A percentile compares a stretch with the other conserved stretches of the same genome.
These are phyloP conservation scores for Colletotrichum cordylinicola DNA, from an alignment of 2,329 filamentous ascomycete genomes.

Conservation along the genomic window DNA sequence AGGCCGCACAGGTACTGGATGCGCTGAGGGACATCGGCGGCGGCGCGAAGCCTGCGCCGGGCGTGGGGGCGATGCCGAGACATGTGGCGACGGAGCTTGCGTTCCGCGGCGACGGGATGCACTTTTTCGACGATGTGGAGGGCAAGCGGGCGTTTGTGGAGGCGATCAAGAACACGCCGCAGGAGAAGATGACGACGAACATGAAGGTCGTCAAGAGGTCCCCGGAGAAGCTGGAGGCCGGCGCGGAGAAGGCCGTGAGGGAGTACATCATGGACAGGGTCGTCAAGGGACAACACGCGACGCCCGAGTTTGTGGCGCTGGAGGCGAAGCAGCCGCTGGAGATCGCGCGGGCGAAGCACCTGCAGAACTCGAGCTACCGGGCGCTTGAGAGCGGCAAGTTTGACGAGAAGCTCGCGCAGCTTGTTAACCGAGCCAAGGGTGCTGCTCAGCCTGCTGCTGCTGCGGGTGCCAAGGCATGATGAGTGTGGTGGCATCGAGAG, in stretches of 20 bases:
- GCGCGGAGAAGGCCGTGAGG: constrained; percentile 37
- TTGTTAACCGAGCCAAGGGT: constrained; percentile 29
- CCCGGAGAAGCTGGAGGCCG: constrained; percentile 32
- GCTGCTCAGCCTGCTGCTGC: constrained; percentile 20
- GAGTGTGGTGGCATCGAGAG: not conserved
- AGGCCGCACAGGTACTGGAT: not conserved
- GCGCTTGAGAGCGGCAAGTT: constrained; percentile 39
- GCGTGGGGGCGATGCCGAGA: constrained; percentile 20
- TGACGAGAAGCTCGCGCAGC: constrained; percentile 42
- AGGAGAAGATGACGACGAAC: not conserved
- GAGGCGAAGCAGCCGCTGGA: constrained; percentile 32
- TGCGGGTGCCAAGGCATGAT: constrained; percentile 26
- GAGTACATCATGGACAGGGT: constrained; percentile 37
- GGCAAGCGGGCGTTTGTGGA: constrained; percentile 23
- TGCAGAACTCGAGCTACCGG: constrained; percentile 42
- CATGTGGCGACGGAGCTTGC: constrained; percentile 37
- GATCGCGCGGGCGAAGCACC: constrained; percentile 40
- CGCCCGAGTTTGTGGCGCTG: constrained; percentile 32
- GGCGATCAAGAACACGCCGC: constrained; percentile 19
- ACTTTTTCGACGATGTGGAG: constrained; percentile 26
- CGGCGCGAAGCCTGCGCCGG: not conserved
- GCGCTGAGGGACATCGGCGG: not conserved
- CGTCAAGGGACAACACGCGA: constrained; percentile 42
- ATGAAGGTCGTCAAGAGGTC: constrained; percentile 10
- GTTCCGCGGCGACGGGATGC: not conserved